A percentile compares a stretch with the other conserved stretches of the same genome.
Conservation (phyloP, 73 alveolate species). For the Paramecium primaurelia region DNA sequence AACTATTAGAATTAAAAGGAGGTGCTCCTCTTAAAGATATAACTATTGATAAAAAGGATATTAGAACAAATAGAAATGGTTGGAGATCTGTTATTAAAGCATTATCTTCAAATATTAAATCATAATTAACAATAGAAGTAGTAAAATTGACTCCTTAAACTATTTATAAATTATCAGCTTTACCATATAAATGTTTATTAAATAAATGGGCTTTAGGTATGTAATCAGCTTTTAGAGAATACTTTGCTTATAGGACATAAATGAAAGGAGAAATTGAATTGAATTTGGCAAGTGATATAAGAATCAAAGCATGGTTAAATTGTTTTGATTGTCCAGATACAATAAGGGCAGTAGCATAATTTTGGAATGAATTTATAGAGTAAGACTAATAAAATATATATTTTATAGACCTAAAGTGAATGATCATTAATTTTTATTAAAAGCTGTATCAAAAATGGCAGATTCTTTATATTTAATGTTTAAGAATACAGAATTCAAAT, state of each 20-base stretch:
- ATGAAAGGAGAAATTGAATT: constrained; percentile 36
- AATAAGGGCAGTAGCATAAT: background rate
- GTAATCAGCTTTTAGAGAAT: constrained; percentile 44
- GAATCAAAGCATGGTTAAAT: constrained; percentile 46
- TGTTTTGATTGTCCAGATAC: constrained; percentile 57
- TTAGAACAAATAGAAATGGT: constrained; percentile 53
- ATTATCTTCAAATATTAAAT: constrained; percentile 26
- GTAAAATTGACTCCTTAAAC: background rate
- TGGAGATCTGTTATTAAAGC: constrained; percentile 62
- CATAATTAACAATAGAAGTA: constrained; percentile 8
- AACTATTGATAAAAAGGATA: constrained; percentile 42
- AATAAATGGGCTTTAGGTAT: constrained; percentile 44
- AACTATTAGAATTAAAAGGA: constrained; percentile 19
- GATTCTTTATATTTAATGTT: constrained; percentile 25
- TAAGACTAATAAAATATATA: background rate
- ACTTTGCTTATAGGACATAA: constrained; percentile 40
- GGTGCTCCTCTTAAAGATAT: constrained; percentile 60
- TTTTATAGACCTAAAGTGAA: background rate
- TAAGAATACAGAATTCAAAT: constrained; percentile 23
- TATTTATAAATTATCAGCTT: background rate
- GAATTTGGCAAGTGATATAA: constrained; percentile 39
- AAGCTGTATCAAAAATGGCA: background rate
- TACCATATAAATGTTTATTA: constrained; percentile 47
- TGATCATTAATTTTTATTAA: background rate
- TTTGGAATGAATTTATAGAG: constrained; percentile 55